A percentile compares a stretch with the other conserved stretches of the same genome.
phyloP scores from a whole-genome alignment of 2,329 filamentous ascomycete genomes.

The Verticillium tricorpus region DNA sequence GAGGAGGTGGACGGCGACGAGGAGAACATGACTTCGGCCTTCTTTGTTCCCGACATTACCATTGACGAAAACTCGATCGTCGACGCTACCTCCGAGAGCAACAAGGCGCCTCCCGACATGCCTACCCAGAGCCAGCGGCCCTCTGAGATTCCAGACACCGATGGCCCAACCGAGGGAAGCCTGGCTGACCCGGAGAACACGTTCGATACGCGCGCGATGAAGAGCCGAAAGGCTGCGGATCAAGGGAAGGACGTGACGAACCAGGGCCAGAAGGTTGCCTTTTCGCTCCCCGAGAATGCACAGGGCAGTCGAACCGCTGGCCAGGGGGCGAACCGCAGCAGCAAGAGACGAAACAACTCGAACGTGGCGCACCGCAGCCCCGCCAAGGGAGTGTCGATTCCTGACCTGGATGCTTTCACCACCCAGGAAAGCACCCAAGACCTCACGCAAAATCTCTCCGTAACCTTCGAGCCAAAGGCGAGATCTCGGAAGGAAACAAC shows the following conservation, averaged over 20 bases:
- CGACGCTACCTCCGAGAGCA: constrained; percentile 8
- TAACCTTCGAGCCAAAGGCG: constrained; percentile 14
- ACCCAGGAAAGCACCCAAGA: constrained; percentile 16
- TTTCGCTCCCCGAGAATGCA: constrained; percentile 33
- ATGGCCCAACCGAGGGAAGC: constrained; percentile 20
- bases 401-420: constrained; percentile 12
- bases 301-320: constrained; percentile 16
- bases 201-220: constrained; percentile 12
- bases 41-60: constrained; percentile 56
- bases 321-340: constrained; percentile 35
- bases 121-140: constrained; percentile 26
- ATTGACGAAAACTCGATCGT: constrained; percentile 32
- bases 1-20: constrained; percentile 19
- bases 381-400: constrained; percentile 8
- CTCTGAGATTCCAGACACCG: constrained; percentile 21
- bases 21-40: constrained; percentile 55
- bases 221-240: background rate
- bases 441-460: constrained; percentile 17
- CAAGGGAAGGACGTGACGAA: constrained; percentile 3
- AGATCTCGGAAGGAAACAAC: constrained; percentile 11
- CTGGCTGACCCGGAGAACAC: constrained; percentile 11
- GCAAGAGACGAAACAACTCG: constrained; percentile 31
- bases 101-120: constrained; percentile 18
- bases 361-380: constrained; percentile 7
- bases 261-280: constrained; percentile 33